A percentile compares a stretch with the other conserved stretches of the same genome.
phyloP scores from a whole-genome alignment of 805 yeast species.

The Spencermartinsiella europaea region DNA sequence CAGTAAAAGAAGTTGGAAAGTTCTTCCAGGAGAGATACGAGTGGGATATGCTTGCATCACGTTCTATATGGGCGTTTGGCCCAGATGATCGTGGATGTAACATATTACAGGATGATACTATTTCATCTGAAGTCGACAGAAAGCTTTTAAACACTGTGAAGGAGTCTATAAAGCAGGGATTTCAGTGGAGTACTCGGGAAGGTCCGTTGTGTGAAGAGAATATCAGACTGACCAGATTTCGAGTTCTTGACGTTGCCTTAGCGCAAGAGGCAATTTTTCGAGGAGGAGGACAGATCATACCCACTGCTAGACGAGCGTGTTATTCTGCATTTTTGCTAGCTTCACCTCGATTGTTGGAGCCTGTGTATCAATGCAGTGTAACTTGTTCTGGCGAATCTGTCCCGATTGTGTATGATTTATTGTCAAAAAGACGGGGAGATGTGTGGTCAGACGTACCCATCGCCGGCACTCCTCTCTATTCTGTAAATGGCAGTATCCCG shows the following conservation, averaged over 20 bases:
- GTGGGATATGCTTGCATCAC: conserved; percentile 81
- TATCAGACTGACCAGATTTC: conserved; percentile 63
- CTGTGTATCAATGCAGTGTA: conserved; percentile 58
- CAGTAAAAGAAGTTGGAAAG: conserved; percentile 46
- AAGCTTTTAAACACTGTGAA: conserved; percentile 40
- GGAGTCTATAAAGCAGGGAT: conserved; percentile 66
- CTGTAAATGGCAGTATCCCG: conserved; percentile 64
- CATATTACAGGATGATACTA: conserved; percentile 61
- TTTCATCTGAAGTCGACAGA: conserved; percentile 66
- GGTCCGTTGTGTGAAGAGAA: conserved; percentile 94
- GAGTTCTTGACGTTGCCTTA: conserved; percentile 55
- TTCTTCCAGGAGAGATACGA: conserved; percentile 51
- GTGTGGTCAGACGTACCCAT: conserved; percentile 47
- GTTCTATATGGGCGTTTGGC: conserved; percentile 77
- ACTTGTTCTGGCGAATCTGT: conserved; percentile 49
- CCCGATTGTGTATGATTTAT: conserved; percentile 42
- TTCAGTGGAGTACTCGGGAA: conserved; percentile 73
- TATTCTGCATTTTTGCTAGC: conserved; percentile 76
- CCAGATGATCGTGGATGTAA: conserved; percentile 51
- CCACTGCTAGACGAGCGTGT: conserved; percentile 79
- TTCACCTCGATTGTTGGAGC: conserved; percentile 75
- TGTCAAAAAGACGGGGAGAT: conserved; percentile 69
- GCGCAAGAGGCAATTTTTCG: conserved; percentile 45
- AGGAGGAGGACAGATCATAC: conserved; percentile 67
- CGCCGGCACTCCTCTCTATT: conserved; percentile 66